Percentiles rank a stretch among this genome's conserved stretches.
Evolutionary conservation across 495 filamentous ascomycete genomes (phyloP).

Genomic region (Daldinia bambusicola): DNA sequence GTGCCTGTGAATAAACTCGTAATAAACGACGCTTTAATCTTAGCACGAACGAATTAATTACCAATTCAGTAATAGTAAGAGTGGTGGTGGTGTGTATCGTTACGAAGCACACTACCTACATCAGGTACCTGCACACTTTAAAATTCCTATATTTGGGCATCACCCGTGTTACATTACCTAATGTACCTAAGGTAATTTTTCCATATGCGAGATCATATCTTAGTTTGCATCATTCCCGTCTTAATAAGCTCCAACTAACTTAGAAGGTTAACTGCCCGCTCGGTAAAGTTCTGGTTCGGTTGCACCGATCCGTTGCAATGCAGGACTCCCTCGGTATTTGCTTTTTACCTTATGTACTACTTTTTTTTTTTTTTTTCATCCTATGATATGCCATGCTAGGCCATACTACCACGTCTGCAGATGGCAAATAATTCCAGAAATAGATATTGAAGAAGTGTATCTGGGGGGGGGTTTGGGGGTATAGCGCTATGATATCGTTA

Average conservation of each 20-base stretch:
- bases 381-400: neutral
- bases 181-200: too few species aligned
- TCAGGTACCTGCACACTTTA: neutral
- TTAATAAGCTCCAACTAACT: constrained; percentile 6
- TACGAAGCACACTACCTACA: too few species aligned
- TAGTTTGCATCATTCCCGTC: constrained; percentile 20
- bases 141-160: constrained; percentile 18
- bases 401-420: neutral
- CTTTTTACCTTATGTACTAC: neutral
- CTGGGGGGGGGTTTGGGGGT: constrained; percentile 28
- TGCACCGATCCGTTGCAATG: constrained; percentile 29
- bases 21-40: constrained; percentile 2
- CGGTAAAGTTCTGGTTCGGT: constrained; percentile 32
- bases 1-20: neutral
- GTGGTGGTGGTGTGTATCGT: too few species aligned
- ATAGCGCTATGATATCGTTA: constrained; percentile 2
- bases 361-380: constrained; percentile 15
- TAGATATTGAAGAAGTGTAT: constrained; percentile 23
- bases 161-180: neutral
- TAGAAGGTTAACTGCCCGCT: too few species aligned
- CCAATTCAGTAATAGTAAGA: too few species aligned
- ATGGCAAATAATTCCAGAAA: constrained; percentile 32
- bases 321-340: constrained; percentile 34
- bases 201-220: constrained; percentile 21
- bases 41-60: neutral